phyloP scores from a whole-genome alignment of 2,329 filamentous ascomycete genomes.

The Fusarium tjaetaba region DNA sequence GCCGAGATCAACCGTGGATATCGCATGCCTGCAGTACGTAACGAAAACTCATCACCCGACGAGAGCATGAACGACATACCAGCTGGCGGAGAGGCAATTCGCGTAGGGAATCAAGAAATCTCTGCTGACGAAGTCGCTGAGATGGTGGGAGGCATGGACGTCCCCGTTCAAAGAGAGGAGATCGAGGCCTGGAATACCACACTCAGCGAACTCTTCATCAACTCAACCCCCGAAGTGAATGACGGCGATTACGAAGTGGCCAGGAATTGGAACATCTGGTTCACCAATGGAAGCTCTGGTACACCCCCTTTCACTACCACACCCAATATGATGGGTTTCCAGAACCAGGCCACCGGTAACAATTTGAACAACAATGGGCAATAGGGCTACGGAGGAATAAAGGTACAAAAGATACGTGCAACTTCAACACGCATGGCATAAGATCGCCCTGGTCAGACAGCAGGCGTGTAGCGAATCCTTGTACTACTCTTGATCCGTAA shows the following conservation, averaged over 20 bases:
- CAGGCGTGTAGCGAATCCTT: background rate
- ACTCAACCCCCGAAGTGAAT: constrained; percentile 3
- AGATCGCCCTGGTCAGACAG: background rate
- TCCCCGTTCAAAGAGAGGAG: constrained; percentile 1
- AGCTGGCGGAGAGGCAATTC: background rate
- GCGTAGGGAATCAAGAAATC: background rate
- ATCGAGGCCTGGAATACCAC: constrained; percentile 10
- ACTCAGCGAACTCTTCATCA: constrained; percentile 4
- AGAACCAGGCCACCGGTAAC: background rate
- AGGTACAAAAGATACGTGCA: background rate
- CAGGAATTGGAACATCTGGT: constrained; percentile 2
- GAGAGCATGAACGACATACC: background rate
- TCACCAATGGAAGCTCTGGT: background rate
- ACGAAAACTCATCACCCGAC: background rate
- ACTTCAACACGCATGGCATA: background rate
- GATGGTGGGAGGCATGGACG: background rate
- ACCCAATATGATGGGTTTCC: background rate
- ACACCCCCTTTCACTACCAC: background rate
- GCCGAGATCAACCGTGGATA: constrained; percentile 30
- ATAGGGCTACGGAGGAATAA: background rate
- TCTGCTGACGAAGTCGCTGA: background rate
- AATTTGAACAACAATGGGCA: background rate
- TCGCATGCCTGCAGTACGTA: constrained; percentile 18
- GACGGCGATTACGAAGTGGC: background rate
- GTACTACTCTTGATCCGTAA: background rate